Conservation (phyloP, 805 yeast genomes). For the Yamadazyma phyllophila region DNA sequence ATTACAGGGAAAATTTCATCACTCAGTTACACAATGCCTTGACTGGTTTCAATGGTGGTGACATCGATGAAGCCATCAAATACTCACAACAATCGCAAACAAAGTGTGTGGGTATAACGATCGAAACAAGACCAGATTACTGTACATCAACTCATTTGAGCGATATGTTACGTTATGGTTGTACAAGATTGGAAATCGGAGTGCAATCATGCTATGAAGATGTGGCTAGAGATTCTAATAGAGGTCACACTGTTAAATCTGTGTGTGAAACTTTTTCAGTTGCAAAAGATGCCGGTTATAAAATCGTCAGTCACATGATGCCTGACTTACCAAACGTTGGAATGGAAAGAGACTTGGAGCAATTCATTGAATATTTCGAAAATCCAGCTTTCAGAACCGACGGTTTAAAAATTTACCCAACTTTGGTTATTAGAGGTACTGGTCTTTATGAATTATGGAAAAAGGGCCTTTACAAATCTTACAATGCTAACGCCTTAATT, state of each 20-base stretch:
- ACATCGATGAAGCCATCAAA: conserved; percentile 85
- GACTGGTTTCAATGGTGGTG: conserved; percentile 84
- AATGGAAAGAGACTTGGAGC: conserved; percentile 96
- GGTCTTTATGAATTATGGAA: conserved; percentile 98
- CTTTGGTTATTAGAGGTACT: conserved; percentile 94
- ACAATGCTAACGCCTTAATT: conserved; percentile 89
- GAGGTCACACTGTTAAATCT: conserved; percentile 96
- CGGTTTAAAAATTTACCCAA: conserved; percentile 93
- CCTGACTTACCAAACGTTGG: conserved; percentile 99
- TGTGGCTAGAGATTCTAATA: conserved; percentile 95
- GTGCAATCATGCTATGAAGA: conserved; percentile 97
- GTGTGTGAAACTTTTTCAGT: conserved; percentile 94
- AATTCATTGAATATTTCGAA: conserved; percentile 93
- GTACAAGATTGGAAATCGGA: conserved; percentile 95
- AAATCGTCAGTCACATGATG: conserved; percentile 99
- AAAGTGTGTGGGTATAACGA: conserved; percentile 97
- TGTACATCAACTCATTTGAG: conserved; percentile 94
- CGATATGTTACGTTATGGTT: conserved; percentile 95
- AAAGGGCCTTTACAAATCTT: conserved; percentile 89
- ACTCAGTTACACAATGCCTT: conserved; percentile 91
- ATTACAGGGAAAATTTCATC: conserved; percentile 86
- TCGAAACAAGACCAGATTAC: conserved; percentile 97
- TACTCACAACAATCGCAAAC: conserved; percentile 93
- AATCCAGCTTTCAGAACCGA: conserved; percentile 97
- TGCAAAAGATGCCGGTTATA: conserved; percentile 98